These are phyloP conservation scores for Boletus eberwhitei DNA, from an alignment of 768 basidiomycete genomes.

Conservation along the genomic window DNA sequence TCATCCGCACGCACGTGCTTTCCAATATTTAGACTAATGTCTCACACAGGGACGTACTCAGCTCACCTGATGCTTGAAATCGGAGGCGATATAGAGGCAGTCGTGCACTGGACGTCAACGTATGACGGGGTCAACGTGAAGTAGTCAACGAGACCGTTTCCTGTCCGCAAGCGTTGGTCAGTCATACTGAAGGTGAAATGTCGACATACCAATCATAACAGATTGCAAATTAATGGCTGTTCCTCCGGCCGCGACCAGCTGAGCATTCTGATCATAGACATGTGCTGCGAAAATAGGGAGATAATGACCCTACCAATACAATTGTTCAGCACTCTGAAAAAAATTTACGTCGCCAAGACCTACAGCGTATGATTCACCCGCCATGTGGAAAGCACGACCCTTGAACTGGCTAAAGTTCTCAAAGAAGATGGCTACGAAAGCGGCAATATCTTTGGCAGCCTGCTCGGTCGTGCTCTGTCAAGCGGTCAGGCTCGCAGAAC, in stretches of 20 bases:
- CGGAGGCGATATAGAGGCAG: constrained; percentile 40
- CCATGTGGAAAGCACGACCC: constrained; percentile 55
- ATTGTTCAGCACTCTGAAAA: background rate
- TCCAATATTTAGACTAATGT: background rate
- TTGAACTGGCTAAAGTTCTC: constrained; percentile 67
- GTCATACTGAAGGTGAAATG: background rate
- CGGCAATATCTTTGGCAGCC: constrained; percentile 62
- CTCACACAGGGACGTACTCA: background rate
- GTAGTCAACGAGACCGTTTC: constrained; percentile 41
- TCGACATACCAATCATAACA: constrained; percentile 39
- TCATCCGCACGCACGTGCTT: constrained; percentile 38
- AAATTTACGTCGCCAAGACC: background rate
- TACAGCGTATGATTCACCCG: constrained; percentile 54
- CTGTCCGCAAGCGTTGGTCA: constrained; percentile 11
- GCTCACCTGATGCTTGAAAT: constrained; percentile 11
- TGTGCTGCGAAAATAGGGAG: constrained; percentile 44
- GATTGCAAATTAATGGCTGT: constrained; percentile 46
- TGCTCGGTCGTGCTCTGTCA: constrained; percentile 55
- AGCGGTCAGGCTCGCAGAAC: background rate
- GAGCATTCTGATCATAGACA: constrained; percentile 43
- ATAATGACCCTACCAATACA: constrained; percentile 40
- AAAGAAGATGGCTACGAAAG: constrained; percentile 68
- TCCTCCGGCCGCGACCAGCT: constrained; percentile 39
- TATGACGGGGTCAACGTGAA: constrained; percentile 37
- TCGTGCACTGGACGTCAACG: constrained; percentile 52